Evolutionary conservation across 1,139 yeast species (phyloP), one percentile per base, ranked within the genome.

Genomic region (Tardiomyces blankii): DNA sequence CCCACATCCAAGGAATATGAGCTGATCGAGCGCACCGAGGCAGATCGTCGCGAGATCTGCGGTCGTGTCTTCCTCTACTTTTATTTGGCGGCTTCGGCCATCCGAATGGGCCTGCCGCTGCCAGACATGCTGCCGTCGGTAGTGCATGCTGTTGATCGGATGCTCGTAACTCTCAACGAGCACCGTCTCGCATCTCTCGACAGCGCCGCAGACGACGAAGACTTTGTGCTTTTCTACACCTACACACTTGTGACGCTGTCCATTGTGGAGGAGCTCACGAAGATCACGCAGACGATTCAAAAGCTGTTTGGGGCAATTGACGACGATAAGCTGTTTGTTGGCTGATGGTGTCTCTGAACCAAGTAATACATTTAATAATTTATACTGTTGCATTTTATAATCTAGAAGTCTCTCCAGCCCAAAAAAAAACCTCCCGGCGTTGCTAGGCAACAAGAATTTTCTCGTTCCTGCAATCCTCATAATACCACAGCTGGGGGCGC

Each of bases 61-160:
- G 81, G 80, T 52, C 64, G 91, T 21, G 75, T 85, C 0, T 83
- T 85, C 52, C 67, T 84, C 50, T 77, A 81, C 7, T 83, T 85
- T 57, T 84, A 83, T 65, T 80, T 84, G 78, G 71, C 84, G 12
- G 82, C 94, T 2, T 79, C 91, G 32, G 84, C 94, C 0, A 70
- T 85, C 68, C 74, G 78, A 46, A 66, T 86, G 21, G 88, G 88
- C 2, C 77, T 84, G 50, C 94, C 95, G 1, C 61, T 84, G 27
- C 93, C 94, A 0, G 76, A 74, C 33, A 80, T 80, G 54, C 81
- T 89, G 3, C 93, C 93, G 0, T 79, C 87, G 0, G 81, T 87
- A 0, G 85, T 78, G 44, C 85, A 81, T 59, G 83, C 94, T 0
- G 77, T 80, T 56, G 86, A 81, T 51, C 65, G 89, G 35, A 70